Evolutionary conservation across 345 rosid species (phyloP).

Genomic region (Ceriops zippeliana): DNA sequence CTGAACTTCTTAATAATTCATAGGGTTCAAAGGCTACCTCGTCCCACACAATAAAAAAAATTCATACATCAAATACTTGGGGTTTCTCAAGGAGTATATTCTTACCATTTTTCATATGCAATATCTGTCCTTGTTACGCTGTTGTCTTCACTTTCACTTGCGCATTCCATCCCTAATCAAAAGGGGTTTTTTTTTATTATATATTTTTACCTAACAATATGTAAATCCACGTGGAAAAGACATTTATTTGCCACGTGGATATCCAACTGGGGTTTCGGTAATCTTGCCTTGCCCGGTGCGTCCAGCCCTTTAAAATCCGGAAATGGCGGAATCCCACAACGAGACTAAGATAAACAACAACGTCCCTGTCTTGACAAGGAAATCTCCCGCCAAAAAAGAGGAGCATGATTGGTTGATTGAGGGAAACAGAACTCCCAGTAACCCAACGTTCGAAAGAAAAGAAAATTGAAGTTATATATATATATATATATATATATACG

Average conservation of each 20-base stretch:
- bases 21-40: neutral
- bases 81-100: no score
- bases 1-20: neutral
- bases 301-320: constrained; percentile 7
- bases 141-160: neutral
- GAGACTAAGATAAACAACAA: constrained; percentile 3
- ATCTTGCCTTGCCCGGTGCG: neutral
- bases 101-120: no score
- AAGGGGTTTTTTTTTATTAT: neutral
- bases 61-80: no score
- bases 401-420: neutral
- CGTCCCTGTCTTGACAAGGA: constrained; percentile 32
- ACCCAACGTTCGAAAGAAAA: neutral
- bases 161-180: neutral
- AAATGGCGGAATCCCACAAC: constrained; percentile 20
- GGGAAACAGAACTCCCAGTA: neutral
- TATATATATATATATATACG: neutral
- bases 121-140: neutral
- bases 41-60: no score
- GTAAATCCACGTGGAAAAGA: constrained; percentile 17
- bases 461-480: neutral
- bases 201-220: constrained; percentile 10
- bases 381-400: constrained; percentile 46
- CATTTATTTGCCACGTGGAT: constrained; percentile 11
- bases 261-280: neutral